Evolutionary conservation across 2,329 filamentous ascomycete genomes (phyloP).

Genomic region (Lomentospora prolificans): DNA sequence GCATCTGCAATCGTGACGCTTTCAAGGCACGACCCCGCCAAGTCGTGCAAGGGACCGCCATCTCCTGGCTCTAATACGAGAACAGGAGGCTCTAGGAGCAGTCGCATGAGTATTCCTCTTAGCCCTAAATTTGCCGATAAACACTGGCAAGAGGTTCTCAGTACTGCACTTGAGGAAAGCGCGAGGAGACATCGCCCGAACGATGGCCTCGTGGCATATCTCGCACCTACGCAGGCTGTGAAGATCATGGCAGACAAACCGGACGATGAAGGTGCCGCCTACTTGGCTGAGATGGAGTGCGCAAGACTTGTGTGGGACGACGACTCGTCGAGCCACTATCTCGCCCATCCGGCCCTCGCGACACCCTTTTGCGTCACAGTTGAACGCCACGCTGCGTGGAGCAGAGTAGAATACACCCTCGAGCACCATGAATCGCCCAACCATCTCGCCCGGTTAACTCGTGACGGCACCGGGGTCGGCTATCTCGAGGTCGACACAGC

Average conservation of each 20-base stretch:
- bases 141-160: conserved; percentile 48
- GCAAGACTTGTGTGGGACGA: conserved; percentile 64
- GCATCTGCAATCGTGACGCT: conserved; percentile 52
- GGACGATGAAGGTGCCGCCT: conserved; percentile 37
- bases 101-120: conserved; percentile 16
- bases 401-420: conserved; percentile 52
- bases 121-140: conserved; percentile 25
- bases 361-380: conserved; percentile 53
- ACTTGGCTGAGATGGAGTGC: conserved; percentile 57
- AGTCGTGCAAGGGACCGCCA: conserved; percentile 38
- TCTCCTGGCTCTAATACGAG: conserved; percentile 4
- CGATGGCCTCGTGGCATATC: conserved; percentile 55
- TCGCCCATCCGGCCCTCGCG: conserved; percentile 54
- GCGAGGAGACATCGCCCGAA: conserved; percentile 42
- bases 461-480: conserved; percentile 49
- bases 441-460: conserved; percentile 50
- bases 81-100: conserved; percentile 17
- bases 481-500: conserved; percentile 53
- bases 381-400: conserved; percentile 48
- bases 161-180: conserved; percentile 47
- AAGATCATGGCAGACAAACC: conserved; percentile 52
- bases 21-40: conserved; percentile 50
- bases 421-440: conserved; percentile 54
- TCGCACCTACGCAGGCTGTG: conserved; percentile 57
- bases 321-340: conserved; percentile 47